Evolutionary conservation across 768 basidiomycete species (phyloP).

Genomic region (Mrakia blollopis): DNA sequence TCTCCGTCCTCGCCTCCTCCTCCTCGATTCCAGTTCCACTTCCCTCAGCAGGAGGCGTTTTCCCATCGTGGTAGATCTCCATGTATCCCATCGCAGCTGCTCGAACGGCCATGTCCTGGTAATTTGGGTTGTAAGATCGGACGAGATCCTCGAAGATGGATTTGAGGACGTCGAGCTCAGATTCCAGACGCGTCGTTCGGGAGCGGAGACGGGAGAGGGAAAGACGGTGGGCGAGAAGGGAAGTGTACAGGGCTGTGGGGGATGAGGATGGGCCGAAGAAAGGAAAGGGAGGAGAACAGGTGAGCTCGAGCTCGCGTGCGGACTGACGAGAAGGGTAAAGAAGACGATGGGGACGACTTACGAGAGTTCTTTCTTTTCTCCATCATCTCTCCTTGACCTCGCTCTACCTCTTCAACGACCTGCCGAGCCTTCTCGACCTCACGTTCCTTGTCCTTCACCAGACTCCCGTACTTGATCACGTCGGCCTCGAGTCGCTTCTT

Average conservation of each 20-base stretch:
- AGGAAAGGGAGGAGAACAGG: neutral
- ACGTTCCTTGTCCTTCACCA: slow-evolving; percentile 57
- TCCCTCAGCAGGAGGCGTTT: slow-evolving; percentile 29
- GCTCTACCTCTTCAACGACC: slow-evolving; percentile 61
- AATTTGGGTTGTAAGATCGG: slow-evolving; percentile 91
- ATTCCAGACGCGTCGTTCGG: slow-evolving; percentile 65
- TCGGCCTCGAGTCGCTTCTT: slow-evolving; percentile 71
- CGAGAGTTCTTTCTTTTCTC: slow-evolving; percentile 83
- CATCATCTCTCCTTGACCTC: slow-evolving; percentile 68
- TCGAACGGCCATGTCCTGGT: slow-evolving; percentile 97
- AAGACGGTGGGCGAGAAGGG: slow-evolving; percentile 64
- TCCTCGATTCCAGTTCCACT: slow-evolving; percentile 46
- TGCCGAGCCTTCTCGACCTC: slow-evolving; percentile 69
- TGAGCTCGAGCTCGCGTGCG: slow-evolving; percentile 18
- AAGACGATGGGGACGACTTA: slow-evolving; percentile 46
- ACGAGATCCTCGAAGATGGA: slow-evolving; percentile 77
- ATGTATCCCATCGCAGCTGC: slow-evolving; percentile 95
- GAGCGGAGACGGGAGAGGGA: slow-evolving; percentile 72
- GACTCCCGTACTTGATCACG: slow-evolving; percentile 48
- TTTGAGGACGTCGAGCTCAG: slow-evolving; percentile 70
- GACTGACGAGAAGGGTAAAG: neutral
- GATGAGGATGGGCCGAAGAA: neutral
- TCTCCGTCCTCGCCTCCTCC: slow-evolving; percentile 40
- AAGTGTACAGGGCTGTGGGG: slow-evolving; percentile 67
- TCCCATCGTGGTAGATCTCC: slow-evolving; percentile 44